Percentiles rank a stretch among this genome's conserved stretches.
phyloP scores from a whole-genome alignment of 2,329 filamentous ascomycete genomes.

The Pestalotiopsis sp. region DNA sequence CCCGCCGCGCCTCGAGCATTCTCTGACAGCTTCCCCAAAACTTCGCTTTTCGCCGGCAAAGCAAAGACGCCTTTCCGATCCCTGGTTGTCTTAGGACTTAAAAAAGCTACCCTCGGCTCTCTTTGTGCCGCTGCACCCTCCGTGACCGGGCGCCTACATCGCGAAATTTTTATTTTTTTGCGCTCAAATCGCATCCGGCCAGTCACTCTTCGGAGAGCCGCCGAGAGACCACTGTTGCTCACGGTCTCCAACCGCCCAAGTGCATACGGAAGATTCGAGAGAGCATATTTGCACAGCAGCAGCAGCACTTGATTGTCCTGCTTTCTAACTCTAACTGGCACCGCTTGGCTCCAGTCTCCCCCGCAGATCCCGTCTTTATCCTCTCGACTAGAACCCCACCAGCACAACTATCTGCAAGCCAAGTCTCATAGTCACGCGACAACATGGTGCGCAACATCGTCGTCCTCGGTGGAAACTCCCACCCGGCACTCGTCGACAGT shows the following conservation, averaged over 20 bases:
- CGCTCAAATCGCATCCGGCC: not conserved
- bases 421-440: constrained; percentile 6
- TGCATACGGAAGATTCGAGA: not conserved
- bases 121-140: constrained; percentile 7
- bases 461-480: constrained; percentile 89
- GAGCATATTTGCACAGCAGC: not conserved
- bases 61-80: not conserved
- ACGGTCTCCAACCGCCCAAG: not conserved
- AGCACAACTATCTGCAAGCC: not conserved
- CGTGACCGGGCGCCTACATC: constrained; percentile 10
- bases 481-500: constrained; percentile 82
- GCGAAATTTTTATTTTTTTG: not conserved
- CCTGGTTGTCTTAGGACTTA: not conserved
- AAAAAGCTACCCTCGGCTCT: constrained; percentile 10
- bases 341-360: not conserved
- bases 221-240: not conserved
- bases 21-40: not conserved
- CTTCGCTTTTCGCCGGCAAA: constrained; percentile 10
- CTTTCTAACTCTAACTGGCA: not conserved
- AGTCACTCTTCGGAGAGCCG: not conserved
- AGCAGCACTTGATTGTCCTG: constrained; percentile 6
- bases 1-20: not conserved
- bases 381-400: constrained; percentile 4
- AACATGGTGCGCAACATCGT: constrained; percentile 89
- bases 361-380: not conserved